Percentiles rank a stretch among this genome's conserved stretches.
phyloP scores from a whole-genome alignment of 208 protist genomes.

The Acanthamoeba culbertsoni region DNA sequence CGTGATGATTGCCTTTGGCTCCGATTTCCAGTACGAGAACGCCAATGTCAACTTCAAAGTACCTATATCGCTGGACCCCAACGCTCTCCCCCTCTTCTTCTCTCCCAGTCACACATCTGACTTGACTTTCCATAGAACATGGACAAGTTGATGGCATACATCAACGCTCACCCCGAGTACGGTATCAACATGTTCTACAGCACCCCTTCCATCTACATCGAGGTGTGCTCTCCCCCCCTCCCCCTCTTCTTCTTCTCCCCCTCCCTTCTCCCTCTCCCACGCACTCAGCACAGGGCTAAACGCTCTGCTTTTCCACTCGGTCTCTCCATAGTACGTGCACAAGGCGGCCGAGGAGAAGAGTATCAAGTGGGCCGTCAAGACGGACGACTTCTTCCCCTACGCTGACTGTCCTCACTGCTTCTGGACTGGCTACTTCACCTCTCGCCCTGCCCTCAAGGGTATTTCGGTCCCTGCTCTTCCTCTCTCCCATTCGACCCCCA shows the following conservation, averaged over 20 bases:
- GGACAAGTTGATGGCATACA: conserved; percentile 61
- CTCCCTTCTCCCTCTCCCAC: too few species aligned
- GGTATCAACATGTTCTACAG: conserved; percentile 56
- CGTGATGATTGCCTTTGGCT: neutral
- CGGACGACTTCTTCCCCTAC: conserved; percentile 81
- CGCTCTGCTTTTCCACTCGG: too few species aligned
- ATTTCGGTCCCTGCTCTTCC: neutral
- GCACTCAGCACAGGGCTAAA: too few species aligned
- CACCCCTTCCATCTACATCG: conserved; percentile 68
- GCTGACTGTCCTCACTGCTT: conserved; percentile 65
- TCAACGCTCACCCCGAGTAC: conserved; percentile 39
- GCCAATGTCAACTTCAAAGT: conserved; percentile 58
- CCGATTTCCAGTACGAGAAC: conserved; percentile 43
- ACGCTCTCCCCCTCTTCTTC: neutral
- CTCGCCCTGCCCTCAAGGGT: conserved; percentile 27
- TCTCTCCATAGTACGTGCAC: neutral
- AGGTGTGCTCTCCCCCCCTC: neutral
- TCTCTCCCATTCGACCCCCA: neutral
- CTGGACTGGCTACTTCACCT: conserved; percentile 68
- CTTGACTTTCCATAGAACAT: conserved; percentile 48
- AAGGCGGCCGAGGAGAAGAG: neutral
- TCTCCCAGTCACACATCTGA: conserved; percentile 45
- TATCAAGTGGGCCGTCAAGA: conserved; percentile 27
- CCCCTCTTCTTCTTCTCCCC: neutral
- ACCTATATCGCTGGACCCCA: neutral